Evolutionary conservation across 83 land plant species (phyloP).

Genomic region (Isoetes engelmannii): DNA sequence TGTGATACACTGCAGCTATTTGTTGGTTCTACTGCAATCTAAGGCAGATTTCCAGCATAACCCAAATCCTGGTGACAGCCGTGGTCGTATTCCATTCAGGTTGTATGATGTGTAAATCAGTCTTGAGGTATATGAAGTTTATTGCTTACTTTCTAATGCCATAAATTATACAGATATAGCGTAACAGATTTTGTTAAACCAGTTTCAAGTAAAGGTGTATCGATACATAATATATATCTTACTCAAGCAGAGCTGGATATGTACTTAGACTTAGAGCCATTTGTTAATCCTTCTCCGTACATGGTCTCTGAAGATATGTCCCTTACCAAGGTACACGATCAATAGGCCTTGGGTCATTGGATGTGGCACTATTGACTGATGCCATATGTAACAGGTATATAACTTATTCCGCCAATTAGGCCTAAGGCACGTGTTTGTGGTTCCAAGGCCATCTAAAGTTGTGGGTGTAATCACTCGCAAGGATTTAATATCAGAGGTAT

Average conservation of each 20-base stretch:
- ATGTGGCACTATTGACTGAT: background rate
- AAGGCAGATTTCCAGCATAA: conserved; percentile 92
- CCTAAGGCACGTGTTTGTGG: conserved; percentile 88
- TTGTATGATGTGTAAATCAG: background rate
- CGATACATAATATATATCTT: conserved; percentile 64
- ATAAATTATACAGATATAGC: conserved; percentile 49
- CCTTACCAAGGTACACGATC: conserved; percentile 65
- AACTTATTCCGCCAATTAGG: conserved; percentile 95
- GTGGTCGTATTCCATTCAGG: conserved; percentile 54
- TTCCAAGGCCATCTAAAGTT: conserved; percentile 86
- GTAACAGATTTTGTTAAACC: conserved; percentile 90
- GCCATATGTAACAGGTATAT: conserved; percentile 52
- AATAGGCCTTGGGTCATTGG: background rate
- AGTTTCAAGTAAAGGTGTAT: conserved; percentile 81
- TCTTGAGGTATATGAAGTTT: too few species aligned
- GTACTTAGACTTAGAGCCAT: conserved; percentile 93
- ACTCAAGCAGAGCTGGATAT: conserved; percentile 80
- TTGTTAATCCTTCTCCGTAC: conserved; percentile 91
- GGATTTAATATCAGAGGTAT: conserved; percentile 82
- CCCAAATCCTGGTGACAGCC: conserved; percentile 52
- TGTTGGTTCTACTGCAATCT: conserved; percentile 82
- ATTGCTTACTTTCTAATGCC: too few species aligned
- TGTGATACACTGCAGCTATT: conserved; percentile 47
- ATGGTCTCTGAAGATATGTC: conserved; percentile 99
- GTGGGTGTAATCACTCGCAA: conserved; percentile 89